Percentiles rank a stretch among this genome's conserved stretches.
phyloP scores from a whole-genome alignment of 2,329 filamentous ascomycete genomes.

The Xylaria sp. region DNA sequence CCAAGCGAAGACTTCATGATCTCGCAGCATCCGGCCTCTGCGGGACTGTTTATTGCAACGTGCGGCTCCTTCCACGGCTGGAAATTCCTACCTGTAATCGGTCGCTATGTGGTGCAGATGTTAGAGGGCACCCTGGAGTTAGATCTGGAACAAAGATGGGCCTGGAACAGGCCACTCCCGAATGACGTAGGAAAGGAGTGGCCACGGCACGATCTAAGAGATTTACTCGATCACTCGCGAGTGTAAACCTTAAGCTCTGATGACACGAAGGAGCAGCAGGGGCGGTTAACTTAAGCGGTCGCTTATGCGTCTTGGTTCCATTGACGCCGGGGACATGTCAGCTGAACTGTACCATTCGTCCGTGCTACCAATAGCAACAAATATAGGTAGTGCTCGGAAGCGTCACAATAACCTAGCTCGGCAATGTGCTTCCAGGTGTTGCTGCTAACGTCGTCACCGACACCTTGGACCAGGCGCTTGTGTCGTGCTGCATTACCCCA shows the following conservation, averaged over 20 bases:
- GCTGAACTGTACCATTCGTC: constrained; percentile 14
- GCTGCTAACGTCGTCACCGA: constrained; percentile 7
- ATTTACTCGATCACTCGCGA: constrained; percentile 43
- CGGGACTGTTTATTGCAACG: constrained; percentile 65
- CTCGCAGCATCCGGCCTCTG: constrained; percentile 57
- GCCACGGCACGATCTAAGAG: constrained; percentile 62
- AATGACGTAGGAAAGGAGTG: constrained; percentile 61
- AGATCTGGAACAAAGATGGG: constrained; percentile 55
- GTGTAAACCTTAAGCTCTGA: not conserved
- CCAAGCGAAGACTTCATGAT: constrained; percentile 67
- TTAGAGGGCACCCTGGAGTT: constrained; percentile 51
- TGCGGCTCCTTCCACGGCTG: constrained; percentile 71
- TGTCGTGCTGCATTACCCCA: constrained; percentile 26
- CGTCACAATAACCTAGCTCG: constrained; percentile 1
- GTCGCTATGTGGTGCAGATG: constrained; percentile 66
- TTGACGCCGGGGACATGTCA: not conserved
- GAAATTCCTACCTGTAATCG: constrained; percentile 70
- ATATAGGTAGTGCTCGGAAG: constrained; percentile 3
- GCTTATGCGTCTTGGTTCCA: not conserved
- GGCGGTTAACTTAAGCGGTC: not conserved
- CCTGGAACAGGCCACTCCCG: constrained; percentile 65
- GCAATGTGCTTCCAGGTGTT: constrained; percentile 13
- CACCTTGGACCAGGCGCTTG: constrained; percentile 14
- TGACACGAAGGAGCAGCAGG: not conserved
- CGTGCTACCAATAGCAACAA: not conserved